Conservation (phyloP, 225 moss, liverwort and hornwort species). For the Bryoerythrophyllum caledonicum region DNA sequence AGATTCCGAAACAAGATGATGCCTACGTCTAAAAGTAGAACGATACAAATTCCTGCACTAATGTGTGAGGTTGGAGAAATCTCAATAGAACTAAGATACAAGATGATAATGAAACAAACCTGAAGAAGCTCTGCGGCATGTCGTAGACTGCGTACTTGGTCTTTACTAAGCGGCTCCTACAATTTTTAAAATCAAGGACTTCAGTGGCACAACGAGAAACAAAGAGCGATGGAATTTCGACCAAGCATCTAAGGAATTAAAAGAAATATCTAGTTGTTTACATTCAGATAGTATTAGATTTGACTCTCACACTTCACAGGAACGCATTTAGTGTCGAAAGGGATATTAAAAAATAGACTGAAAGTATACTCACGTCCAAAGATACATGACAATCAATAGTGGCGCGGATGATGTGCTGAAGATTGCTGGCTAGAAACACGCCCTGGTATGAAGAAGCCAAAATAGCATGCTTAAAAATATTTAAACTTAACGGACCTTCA, state of each 20-base stretch:
- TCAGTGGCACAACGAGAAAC: conserved; percentile 6
- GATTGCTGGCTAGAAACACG: conserved; percentile 69
- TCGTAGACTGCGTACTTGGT: conserved; percentile 76
- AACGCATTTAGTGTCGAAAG: conserved; percentile 3
- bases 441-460: conserved; percentile 44
- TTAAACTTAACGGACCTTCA: background rate
- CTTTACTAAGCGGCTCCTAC: conserved; percentile 89
- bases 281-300: background rate
- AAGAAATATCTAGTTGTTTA: conserved; percentile 11
- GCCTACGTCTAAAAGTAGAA: background rate
- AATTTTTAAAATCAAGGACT: conserved; percentile 8
- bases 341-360: background rate
- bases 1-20: conserved; percentile 9
- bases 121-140: conserved; percentile 88
- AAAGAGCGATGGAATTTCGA: background rate
- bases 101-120: conserved; percentile 47
- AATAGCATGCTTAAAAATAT: background rate
- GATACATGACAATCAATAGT: conserved; percentile 85
- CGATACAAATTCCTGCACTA: background rate
- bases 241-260: conserved; percentile 1
- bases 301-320: background rate
- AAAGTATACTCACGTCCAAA: conserved; percentile 57
- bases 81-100: conserved; percentile 18
- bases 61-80: background rate
- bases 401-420: conserved; percentile 71